Evolutionary conservation across 164 flowering plant species (phyloP), one percentile per base, ranked within the genome.

Genomic region (Vitis cinerea): DNA sequence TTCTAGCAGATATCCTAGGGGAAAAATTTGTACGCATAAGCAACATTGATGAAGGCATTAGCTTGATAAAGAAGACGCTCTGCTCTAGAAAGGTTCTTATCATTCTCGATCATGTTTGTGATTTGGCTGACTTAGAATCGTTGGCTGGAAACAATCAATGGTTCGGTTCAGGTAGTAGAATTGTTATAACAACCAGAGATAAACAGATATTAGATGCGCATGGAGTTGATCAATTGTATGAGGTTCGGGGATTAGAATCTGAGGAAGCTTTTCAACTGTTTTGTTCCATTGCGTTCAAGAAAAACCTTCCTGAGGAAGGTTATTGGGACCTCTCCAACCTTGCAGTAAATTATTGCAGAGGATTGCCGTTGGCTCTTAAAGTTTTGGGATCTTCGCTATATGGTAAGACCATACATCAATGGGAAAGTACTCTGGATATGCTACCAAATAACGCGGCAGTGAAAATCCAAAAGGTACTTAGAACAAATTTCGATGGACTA

Each of bases 91-190:
- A 27, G 30, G 63, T 60, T 29, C 31, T 60, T 44, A 16, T 60
- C 14, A 44, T 60, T 60, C 37, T 60, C 6, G 63, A 60, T 60
- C 1, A 60, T 15, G 30, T 60, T 60, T 2, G 30, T 60, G 13
- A 3, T 10, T 9, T 0, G 37, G 48, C 23, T 23, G 0, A 60
- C 1, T 44, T 60, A 7, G 63, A 16, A 9, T 1, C 2, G 0
- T 15, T 60, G 14, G 63, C 10, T 1, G 44, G 13, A 9, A 10
- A 4, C 9, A 0, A 4, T 27, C 37, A 60, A 2, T 60, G 37
- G 63, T 60, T 60, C 0, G 63, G 63, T 60, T 17, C 30, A 9
- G 63, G 63, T 19, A 60, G 63, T 27, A 60, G 63, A 27, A 58
- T 58, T 10, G 1, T 58, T 4, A 3, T 58, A n/a, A 58, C 61